A percentile compares a stretch with the other conserved stretches of the same genome.
These are phyloP conservation scores for Aphelidium insulamus DNA, from an alignment of 371 early-diverging fungal species.

Conservation along the genomic window DNA sequence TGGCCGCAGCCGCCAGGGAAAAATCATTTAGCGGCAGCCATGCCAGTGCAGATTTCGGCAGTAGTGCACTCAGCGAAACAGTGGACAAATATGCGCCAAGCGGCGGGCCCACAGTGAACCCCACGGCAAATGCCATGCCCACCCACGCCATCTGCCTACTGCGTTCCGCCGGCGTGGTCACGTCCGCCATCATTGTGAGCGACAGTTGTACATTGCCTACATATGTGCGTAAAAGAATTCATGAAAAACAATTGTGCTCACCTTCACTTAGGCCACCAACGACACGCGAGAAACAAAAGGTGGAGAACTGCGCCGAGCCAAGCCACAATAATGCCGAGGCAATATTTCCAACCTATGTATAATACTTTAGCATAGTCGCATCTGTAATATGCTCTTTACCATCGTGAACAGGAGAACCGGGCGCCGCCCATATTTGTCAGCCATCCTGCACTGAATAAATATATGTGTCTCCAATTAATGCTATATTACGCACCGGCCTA, in stretches of 20 bases:
- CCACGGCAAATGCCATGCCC: constrained; percentile 85
- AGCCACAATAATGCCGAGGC: constrained; percentile 68
- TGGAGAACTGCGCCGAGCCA: constrained; percentile 50
- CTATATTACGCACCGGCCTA: too few species aligned
- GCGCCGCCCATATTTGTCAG: constrained; percentile 67
- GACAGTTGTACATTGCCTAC: constrained; percentile 94
- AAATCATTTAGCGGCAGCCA: too few species aligned
- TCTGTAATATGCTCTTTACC: constrained; percentile 15
- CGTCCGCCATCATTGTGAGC: constrained; percentile 81
- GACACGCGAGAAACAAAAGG: constrained; percentile 64
- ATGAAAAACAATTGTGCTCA: constrained; percentile 49
- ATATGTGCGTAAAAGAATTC: constrained; percentile 73
- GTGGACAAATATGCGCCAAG: constrained; percentile 83
- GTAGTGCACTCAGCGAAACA: too few species aligned
- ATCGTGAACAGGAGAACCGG: constrained; percentile 61
- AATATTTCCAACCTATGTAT: constrained; percentile 53
- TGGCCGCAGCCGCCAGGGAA: too few species aligned
- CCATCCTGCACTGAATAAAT: too few species aligned
- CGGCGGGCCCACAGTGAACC: constrained; percentile 87
- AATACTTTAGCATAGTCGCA: neutral
- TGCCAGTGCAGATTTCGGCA: too few species aligned
- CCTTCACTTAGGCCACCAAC: constrained; percentile 84
- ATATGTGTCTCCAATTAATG: too few species aligned
- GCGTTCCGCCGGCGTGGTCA: constrained; percentile 51
- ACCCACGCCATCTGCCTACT: constrained; percentile 71